Evolutionary conservation across 2,329 filamentous ascomycete genomes (phyloP), one percentile per base, ranked within the genome.

Genomic region (Elsinoe ampelina): DNA sequence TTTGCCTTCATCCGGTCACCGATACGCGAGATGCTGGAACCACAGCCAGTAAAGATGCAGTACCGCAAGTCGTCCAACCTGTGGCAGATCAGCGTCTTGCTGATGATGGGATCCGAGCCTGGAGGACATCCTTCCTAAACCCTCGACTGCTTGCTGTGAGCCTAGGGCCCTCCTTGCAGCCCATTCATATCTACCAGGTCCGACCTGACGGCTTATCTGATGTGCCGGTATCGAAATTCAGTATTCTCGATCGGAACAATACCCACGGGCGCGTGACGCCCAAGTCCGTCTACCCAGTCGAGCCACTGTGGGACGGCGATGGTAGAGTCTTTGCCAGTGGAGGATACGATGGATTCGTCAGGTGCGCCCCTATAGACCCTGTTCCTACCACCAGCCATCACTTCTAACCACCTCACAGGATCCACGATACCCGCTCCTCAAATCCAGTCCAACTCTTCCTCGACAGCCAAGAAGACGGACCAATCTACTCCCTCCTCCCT

Each of bases 251-350:
- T n/a, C 17, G 61, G 8, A 57, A 63, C 10, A 39, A 39, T 5
- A 20, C n/a, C 20, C 32, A 52, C 6, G 26, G 57, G 34, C n/a
- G 51, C 57, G 11, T 64, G 67, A 72, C 61, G 64, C 58, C 68
- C 57, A 66, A 66, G 0, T 73, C 75, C 5, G 67, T 79, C 3
- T 78, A 78, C 56, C 71, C 75, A 1, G 71, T 76, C n/a, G 61
- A 59, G 20, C 45, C 55, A 13, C 32, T 61, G 1, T 5, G 51
- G 42, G 56, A 58, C 26, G 67, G 64, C 15, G 62, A 72, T 3
- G 77, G 77, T 2, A 69, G 80, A 47, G 67, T 80, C 0, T 84
- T 85, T 58, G 69, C 85, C 1, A 78, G 79, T 32, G 81, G 81
- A 7, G 81, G 80, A 65, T 80, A 80, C 54, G 80, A 84, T 63